phyloP scores from a whole-genome alignment of 495 filamentous ascomycete species.

The Hyaloscypha hepaticicola region DNA sequence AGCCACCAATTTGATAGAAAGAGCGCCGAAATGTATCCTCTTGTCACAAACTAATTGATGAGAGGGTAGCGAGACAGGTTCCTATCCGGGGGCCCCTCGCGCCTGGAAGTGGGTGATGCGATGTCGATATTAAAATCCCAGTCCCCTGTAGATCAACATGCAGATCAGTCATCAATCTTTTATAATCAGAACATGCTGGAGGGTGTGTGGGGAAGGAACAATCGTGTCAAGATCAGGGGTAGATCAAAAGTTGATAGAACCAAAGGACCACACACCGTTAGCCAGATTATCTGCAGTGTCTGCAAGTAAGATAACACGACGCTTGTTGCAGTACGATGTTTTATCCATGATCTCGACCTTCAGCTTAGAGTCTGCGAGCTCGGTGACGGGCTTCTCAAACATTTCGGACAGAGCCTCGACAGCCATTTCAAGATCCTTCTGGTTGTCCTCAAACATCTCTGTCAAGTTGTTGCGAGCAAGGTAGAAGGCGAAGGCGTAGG shows the following conservation, averaged over 20 bases:
- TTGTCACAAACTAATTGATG: background rate
- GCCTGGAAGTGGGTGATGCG: slow-evolving; percentile 4
- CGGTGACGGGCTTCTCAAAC: slow-evolving; percentile 91
- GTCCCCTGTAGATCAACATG: slow-evolving; percentile 31
- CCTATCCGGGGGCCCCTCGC: background rate
- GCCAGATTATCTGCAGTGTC: slow-evolving; percentile 91
- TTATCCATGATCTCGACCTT: slow-evolving; percentile 99
- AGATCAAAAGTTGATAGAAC: slow-evolving; percentile 32
- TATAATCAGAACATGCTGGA: background rate
- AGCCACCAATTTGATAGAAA: background rate
- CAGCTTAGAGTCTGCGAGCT: slow-evolving; percentile 67
- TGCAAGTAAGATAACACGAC: slow-evolving; percentile 81
- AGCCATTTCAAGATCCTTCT: slow-evolving; percentile 95
- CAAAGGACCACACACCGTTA: slow-evolving; percentile 61
- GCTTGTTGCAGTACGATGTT: slow-evolving; percentile 92
- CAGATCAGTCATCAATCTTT: slow-evolving; percentile 23
- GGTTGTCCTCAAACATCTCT: slow-evolving; percentile 97
- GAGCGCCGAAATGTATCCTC: background rate
- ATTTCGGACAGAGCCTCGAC: slow-evolving; percentile 94
- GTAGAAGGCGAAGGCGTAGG: slow-evolving; percentile 97
- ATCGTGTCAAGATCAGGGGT: slow-evolving; percentile 26
- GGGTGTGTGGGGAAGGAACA: slow-evolving; percentile 21
- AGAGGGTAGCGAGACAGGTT: background rate
- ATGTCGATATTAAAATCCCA: slow-evolving; percentile 40
- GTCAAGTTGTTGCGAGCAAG: slow-evolving; percentile 92